phyloP scores from a whole-genome alignment of 345 rosid species.

The Melaleuca alternifolia region DNA sequence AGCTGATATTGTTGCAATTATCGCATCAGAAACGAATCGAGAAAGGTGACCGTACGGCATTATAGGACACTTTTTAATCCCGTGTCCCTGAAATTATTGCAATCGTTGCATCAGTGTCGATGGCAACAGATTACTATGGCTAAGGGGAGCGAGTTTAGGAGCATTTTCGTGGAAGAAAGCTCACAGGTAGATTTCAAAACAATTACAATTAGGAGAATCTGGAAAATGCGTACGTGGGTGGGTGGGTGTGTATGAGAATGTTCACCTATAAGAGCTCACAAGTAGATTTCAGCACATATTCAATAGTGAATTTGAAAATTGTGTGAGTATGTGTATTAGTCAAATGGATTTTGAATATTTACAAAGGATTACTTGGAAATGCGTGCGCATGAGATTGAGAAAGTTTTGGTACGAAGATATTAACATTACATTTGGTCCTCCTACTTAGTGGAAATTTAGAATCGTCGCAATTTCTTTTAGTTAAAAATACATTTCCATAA shows the following conservation, averaged over 20 bases:
- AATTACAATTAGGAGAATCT: background rate
- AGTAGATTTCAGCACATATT: background rate
- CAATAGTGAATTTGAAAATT: background rate
- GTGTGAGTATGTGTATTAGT: background rate
- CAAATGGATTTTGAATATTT: background rate
- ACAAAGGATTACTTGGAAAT: background rate
- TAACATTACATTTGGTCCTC: background rate
- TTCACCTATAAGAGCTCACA: background rate
- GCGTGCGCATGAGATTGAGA: background rate
- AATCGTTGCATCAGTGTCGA: background rate
- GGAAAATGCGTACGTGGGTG: background rate
- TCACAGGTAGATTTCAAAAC: background rate
- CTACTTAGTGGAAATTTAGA: background rate
- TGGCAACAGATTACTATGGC: background rate
- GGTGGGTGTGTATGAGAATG: background rate
- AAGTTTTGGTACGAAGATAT: background rate
- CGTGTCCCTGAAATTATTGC: background rate
- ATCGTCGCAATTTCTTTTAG: background rate
- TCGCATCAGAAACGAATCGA: background rate
- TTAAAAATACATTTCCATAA: background rate
- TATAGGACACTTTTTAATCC: background rate
- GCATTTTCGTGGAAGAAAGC: background rate
- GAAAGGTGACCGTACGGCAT: background rate
- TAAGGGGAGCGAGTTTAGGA: background rate
- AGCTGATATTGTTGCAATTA: background rate